Conservation (phyloP, 768 basidiomycete genomes). For the Suillus bovinus region DNA sequence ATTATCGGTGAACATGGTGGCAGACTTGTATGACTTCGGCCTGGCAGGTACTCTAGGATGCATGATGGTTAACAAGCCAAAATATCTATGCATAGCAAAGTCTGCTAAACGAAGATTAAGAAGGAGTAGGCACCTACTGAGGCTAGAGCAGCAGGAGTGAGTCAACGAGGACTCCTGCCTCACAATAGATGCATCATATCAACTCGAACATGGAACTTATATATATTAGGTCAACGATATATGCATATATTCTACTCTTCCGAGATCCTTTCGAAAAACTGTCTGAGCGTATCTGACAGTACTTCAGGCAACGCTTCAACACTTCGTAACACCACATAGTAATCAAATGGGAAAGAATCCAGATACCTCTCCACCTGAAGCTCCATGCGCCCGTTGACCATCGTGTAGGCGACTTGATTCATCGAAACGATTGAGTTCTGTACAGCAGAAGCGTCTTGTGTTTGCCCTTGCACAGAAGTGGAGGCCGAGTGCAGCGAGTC, state of each 20-base stretch:
- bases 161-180: too few species aligned
- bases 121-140: too few species aligned
- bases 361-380: conserved; percentile 86
- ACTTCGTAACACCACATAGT: conserved; percentile 89
- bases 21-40: too few species aligned
- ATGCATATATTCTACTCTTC: conserved; percentile 56
- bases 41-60: too few species aligned
- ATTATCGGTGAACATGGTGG: too few species aligned
- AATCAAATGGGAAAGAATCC: conserved; percentile 97
- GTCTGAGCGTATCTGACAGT: conserved; percentile 81
- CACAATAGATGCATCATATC: too few species aligned
- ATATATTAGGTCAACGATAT: background rate
- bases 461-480: conserved; percentile 12
- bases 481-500: conserved; percentile 75
- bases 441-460: conserved; percentile 20
- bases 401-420: conserved; percentile 81
- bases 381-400: conserved; percentile 68
- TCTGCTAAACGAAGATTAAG: too few species aligned
- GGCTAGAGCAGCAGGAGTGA: too few species aligned
- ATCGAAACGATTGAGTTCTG: conserved; percentile 88
- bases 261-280: conserved; percentile 86
- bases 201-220: too few species aligned
- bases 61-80: too few species aligned
- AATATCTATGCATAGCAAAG: too few species aligned
- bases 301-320: conserved; percentile 93